Conservation (phyloP, 2,329 filamentous ascomycete species). For the Nemania serpens region DNA sequence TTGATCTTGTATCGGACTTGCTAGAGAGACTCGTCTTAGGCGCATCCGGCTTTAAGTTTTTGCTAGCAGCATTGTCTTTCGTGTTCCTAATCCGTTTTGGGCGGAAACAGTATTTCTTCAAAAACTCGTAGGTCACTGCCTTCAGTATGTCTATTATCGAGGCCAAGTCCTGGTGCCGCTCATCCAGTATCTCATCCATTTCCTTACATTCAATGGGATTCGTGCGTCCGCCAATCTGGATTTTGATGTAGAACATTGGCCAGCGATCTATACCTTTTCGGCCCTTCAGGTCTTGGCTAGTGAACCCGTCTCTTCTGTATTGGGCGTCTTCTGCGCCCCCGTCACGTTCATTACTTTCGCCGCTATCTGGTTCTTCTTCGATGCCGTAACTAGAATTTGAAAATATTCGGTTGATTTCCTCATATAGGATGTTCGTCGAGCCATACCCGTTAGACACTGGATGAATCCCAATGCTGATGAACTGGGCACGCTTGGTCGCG, state of each 20-base stretch:
- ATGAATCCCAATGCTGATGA: conserved; percentile 76
- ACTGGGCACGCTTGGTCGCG: conserved; percentile 75
- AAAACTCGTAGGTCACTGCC: conserved; percentile 73
- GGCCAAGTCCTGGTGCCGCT: conserved; percentile 55
- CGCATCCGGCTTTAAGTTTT: not conserved
- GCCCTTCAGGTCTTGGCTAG: conserved; percentile 55
- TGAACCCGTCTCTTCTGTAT: conserved; percentile 53
- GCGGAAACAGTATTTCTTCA: conserved; percentile 72
- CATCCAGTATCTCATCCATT: conserved; percentile 50
- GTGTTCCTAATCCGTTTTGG: conserved; percentile 48
- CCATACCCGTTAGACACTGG: conserved; percentile 63
- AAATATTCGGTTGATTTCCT: conserved; percentile 80
- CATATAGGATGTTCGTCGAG: conserved; percentile 71
- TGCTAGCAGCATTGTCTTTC: not conserved
- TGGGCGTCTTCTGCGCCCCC: conserved; percentile 29
- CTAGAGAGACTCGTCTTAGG: conserved; percentile 16
- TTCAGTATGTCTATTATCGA: conserved; percentile 67
- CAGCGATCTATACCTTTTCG: conserved; percentile 76
- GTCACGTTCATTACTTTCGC: conserved; percentile 42
- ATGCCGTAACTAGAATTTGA: conserved; percentile 75
- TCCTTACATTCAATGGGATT: conserved; percentile 31
- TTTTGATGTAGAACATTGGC: conserved; percentile 86
- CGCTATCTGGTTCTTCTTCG: conserved; percentile 52
- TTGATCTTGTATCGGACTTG: conserved; percentile 21
- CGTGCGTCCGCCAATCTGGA: conserved; percentile 48